These are phyloP conservation scores for Fonsecaea pugnacius DNA, from an alignment of 2,329 filamentous ascomycete species.

Conservation along the genomic window DNA sequence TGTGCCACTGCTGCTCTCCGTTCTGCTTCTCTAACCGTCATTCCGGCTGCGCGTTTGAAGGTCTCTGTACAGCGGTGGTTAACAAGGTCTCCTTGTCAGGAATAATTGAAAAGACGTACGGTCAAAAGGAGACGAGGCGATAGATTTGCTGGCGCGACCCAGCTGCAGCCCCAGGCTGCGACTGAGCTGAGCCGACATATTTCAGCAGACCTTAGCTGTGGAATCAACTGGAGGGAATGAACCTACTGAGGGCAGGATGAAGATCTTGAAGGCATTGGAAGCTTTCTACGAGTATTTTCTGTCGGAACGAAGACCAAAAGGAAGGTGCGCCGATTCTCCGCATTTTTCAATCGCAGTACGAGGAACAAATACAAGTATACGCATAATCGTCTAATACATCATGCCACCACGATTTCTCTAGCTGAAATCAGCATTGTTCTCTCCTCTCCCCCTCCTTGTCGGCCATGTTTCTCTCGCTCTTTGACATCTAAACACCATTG, in stretches of 20 bases:
- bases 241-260: neutral
- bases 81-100: neutral
- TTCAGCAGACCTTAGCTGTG: neutral
- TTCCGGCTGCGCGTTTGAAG: slow-evolving; percentile 16
- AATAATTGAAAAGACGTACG: slow-evolving; percentile 7
- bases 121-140: slow-evolving; percentile 8
- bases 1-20: slow-evolving; percentile 43
- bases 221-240: neutral
- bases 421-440: neutral
- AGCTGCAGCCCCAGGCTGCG: slow-evolving; percentile 11
- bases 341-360: neutral
- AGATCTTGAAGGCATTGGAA: neutral
- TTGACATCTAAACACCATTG: neutral
- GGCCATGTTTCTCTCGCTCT: neutral
- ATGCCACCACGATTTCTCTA: neutral
- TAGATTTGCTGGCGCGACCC: slow-evolving; percentile 2
- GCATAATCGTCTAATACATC: neutral
- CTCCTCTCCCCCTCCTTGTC: neutral
- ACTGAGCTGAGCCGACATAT: slow-evolving; percentile 12
- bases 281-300: neutral
- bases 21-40: slow-evolving; percentile 12
- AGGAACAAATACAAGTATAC: neutral
- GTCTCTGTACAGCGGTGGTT: slow-evolving; percentile 21
- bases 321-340: slow-evolving; percentile 3
- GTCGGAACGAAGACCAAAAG: neutral